A percentile compares a stretch with the other conserved stretches of the same genome.
Conservation (phyloP, 2,329 filamentous ascomycete species). For the Aspergillus caelatus region DNA sequence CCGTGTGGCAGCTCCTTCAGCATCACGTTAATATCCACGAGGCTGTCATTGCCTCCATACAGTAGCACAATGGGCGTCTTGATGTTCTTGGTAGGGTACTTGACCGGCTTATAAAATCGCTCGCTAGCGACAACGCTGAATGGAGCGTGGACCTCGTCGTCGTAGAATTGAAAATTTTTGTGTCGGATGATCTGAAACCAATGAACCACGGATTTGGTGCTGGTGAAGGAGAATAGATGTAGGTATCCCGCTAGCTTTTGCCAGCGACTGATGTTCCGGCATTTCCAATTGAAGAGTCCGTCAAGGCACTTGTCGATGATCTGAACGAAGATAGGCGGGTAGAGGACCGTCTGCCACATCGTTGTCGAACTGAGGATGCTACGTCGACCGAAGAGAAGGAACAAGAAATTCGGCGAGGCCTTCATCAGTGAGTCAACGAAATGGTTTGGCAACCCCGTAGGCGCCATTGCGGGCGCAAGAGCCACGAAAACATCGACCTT, state of each 20-base stretch:
- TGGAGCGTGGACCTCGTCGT: constrained; percentile 84
- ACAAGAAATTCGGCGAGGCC: constrained; percentile 88
- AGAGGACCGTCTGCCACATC: constrained; percentile 96
- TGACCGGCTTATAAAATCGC: constrained; percentile 94
- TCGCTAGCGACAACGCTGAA: constrained; percentile 69
- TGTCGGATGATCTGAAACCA: constrained; percentile 99
- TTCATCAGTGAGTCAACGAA: constrained; percentile 93
- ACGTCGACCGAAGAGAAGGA: constrained; percentile 86
- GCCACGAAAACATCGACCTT: constrained; percentile 97
- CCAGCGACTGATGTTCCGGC: constrained; percentile 76
- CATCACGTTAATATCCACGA: constrained; percentile 94
- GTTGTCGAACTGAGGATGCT: constrained; percentile 90
- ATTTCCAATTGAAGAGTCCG: constrained; percentile 89
- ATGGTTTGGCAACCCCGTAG: constrained; percentile 83
- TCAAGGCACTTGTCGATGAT: constrained; percentile 79
- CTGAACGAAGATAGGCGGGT: constrained; percentile 88
- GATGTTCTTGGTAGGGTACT: constrained; percentile 96
- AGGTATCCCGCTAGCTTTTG: constrained; percentile 96
- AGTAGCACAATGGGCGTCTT: constrained; percentile 91
- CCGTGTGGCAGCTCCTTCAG: constrained; percentile 80
- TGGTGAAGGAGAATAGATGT: constrained; percentile 95
- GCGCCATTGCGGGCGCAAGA: constrained; percentile 93
- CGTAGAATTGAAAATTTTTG: constrained; percentile 96
- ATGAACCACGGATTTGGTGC: constrained; percentile 94
- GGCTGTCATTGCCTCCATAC: constrained; percentile 89